Evolutionary conservation across 2,329 filamentous ascomycete species (phyloP).

Genomic region (Neoscytalidium dimidiatum): DNA sequence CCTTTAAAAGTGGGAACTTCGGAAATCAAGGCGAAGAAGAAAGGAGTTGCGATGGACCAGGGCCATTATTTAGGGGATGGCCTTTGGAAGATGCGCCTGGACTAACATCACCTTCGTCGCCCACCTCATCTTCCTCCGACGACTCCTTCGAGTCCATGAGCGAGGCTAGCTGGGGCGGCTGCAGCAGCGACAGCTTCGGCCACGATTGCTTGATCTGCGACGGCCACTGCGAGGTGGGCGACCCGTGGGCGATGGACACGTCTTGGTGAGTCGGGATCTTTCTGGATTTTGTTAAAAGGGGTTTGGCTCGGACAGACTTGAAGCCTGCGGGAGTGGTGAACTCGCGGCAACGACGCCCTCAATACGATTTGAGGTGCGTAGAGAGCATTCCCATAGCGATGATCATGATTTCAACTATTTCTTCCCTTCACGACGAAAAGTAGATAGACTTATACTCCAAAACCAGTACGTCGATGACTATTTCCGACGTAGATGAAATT

Average conservation of each 20-base stretch:
- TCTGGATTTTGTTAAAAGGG: background rate
- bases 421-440: background rate
- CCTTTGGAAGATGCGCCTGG: conserved; percentile 73
- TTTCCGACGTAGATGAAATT: conserved; percentile 8
- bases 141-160: conserved; percentile 14
- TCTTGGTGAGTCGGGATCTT: background rate
- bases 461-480: conserved; percentile 6
- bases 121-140: conserved; percentile 5
- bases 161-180: conserved; percentile 13
- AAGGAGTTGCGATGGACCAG: conserved; percentile 90
- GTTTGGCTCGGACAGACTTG: conserved; percentile 11
- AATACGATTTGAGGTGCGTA: background rate
- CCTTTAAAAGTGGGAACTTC: conserved; percentile 80
- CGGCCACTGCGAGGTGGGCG: conserved; percentile 7
- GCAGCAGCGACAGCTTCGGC: conserved; percentile 11
- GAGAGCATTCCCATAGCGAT: conserved; percentile 14
- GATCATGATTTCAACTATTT: conserved; percentile 11
- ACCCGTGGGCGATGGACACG: conserved; percentile 16
- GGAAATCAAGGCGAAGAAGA: conserved; percentile 92
- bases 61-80: conserved; percentile 94
- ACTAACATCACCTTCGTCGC: conserved; percentile 40
- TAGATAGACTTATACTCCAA: conserved; percentile 13
- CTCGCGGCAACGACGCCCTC: conserved; percentile 5
- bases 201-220: conserved; percentile 16
- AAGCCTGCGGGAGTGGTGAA: background rate